These are phyloP conservation scores for Brettanomyces naardenensis DNA, from an alignment of 805 yeast species.

Conservation along the genomic window DNA sequence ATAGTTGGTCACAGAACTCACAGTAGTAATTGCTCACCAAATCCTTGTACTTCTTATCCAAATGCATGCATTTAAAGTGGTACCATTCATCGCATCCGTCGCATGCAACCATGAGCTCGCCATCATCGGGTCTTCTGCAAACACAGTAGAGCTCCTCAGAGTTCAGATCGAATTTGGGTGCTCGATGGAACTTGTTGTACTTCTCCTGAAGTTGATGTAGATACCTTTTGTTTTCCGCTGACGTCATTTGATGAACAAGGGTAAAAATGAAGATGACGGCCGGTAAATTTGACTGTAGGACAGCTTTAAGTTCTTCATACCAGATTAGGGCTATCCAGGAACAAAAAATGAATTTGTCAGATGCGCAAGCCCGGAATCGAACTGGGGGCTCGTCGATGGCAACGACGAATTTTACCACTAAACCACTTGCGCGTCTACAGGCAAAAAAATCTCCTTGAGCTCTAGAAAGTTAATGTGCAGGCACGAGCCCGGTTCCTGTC, in stretches of 20 bases:
- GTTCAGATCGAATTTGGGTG: conserved; percentile 35
- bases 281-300: too few species aligned
- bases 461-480: too few species aligned
- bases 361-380: conserved; percentile 23
- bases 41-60: conserved; percentile 41
- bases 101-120: conserved; percentile 86
- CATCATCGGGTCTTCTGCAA: conserved; percentile 72
- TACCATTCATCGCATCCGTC: conserved; percentile 96
- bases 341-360: too few species aligned
- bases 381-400: conserved; percentile 24
- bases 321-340: too few species aligned
- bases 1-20: conserved; percentile 52
- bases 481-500: too few species aligned
- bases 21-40: conserved; percentile 64
- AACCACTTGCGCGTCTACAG: conserved; percentile 17
- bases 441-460: too few species aligned
- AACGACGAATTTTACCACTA: conserved; percentile 22
- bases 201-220: conserved; percentile 18
- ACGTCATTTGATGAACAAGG: neutral
- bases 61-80: conserved; percentile 70
- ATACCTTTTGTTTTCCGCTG: conserved; percentile 2
- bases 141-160: conserved; percentile 67
- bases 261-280: too few species aligned
- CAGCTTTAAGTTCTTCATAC: too few species aligned
- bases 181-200: conserved; percentile 21